Evolutionary conservation across 768 basidiomycete genomes (phyloP).

Genomic region (Kwoniella europaea): DNA sequence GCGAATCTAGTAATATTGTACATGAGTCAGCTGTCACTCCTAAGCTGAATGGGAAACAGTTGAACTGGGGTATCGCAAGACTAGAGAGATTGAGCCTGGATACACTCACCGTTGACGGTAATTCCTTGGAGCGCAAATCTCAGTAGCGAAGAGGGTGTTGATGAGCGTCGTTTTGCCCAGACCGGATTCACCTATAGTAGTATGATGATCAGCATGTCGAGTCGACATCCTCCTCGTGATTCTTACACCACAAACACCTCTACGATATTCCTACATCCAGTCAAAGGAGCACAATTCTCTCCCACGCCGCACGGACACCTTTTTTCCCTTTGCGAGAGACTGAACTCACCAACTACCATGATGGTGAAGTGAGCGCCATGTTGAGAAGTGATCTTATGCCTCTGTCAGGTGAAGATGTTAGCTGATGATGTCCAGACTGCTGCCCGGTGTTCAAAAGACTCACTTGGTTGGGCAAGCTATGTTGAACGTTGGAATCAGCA

Average conservation of each 20-base stretch:
- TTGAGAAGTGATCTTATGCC: constrained; percentile 99
- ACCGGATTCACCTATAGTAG: constrained; percentile 81
- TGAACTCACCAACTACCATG: constrained; percentile 90
- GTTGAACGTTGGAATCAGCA: constrained; percentile 1
- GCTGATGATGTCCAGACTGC: background rate
- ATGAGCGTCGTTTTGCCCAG: constrained; percentile 96
- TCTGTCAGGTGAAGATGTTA: constrained; percentile 62
- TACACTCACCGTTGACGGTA: constrained; percentile 63
- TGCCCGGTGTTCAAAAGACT: constrained; percentile 39
- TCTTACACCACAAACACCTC: background rate
- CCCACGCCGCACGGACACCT: background rate
- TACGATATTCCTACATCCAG: background rate
- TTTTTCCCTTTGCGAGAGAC: background rate
- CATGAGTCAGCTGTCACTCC: constrained; percentile 1
- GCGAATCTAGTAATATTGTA: constrained; percentile 51
- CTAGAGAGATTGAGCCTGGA: background rate
- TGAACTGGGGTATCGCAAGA: too few species aligned
- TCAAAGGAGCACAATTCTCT: background rate
- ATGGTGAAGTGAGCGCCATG: constrained; percentile 96
- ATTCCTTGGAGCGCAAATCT: constrained; percentile 89
- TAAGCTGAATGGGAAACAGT: background rate
- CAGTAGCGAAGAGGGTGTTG: constrained; percentile 98
- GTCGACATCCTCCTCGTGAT: background rate
- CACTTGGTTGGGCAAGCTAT: constrained; percentile 96
- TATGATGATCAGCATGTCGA: background rate